A percentile compares a stretch with the other conserved stretches of the same genome.
Evolutionary conservation across 164 flowering plant genomes (phyloP).

Genomic region (Nymphaea thermarum): DNA sequence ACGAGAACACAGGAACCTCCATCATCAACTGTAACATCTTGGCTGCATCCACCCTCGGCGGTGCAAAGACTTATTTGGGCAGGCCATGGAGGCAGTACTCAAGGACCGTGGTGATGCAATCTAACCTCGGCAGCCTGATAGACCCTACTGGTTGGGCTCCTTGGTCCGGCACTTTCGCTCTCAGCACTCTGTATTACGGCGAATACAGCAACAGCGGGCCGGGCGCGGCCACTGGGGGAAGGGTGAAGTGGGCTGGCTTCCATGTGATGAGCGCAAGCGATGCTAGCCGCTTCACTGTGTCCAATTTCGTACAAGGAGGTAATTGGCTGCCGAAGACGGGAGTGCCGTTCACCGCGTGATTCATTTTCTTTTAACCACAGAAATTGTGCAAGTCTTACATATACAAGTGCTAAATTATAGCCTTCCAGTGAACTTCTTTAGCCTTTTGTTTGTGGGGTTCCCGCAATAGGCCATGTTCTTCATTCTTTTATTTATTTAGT

Average conservation of each 20-base stretch:
- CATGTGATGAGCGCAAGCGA: background rate
- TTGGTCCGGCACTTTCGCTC: slow-evolving; percentile 12
- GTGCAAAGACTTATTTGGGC: slow-evolving; percentile 26
- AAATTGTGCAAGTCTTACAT: no score
- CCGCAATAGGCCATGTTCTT: no score
- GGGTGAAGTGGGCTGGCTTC: slow-evolving; percentile 36
- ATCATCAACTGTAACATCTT: slow-evolving; percentile 20
- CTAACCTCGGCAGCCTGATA: slow-evolving; percentile 16
- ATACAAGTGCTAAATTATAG: no score
- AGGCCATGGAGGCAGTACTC: slow-evolving; percentile 47
- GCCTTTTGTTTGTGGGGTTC: no score
- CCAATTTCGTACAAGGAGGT: no score
- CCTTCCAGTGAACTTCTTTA: no score
- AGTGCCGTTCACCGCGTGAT: no score
- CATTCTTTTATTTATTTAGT: no score
- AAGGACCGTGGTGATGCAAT: slow-evolving; percentile 28
- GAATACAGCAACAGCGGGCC: slow-evolving; percentile 33
- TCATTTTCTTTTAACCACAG: no score
- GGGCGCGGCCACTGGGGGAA: slow-evolving; percentile 13
- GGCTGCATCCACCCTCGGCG: slow-evolving; percentile 20
- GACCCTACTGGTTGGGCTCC: slow-evolving; percentile 27
- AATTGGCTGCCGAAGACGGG: no score
- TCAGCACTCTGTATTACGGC: slow-evolving; percentile 28
- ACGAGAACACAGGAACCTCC: no score
- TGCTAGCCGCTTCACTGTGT: no score